Evolutionary conservation across 805 yeast species (phyloP), one percentile per base, ranked within the genome.

Genomic region (Candida odintsovae): DNA sequence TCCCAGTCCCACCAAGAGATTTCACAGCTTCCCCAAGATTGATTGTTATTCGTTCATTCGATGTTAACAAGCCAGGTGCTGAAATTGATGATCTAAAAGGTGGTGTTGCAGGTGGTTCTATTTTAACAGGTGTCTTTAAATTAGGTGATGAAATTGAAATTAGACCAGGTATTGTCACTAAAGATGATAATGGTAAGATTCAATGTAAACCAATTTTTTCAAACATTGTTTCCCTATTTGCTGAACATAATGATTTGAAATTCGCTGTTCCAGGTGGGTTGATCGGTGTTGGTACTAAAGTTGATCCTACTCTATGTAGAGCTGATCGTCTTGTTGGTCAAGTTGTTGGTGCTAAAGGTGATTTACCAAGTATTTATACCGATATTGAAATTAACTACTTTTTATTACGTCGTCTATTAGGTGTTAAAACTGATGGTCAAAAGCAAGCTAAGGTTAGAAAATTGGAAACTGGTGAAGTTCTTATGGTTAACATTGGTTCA

Each of bases 201-300:
- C 96, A 86, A 73, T 90, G 97, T 77, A 86, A 85, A 68, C 97
- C 98, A 41, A 92, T 94, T 63, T 88, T 86, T 74, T 90, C 97
- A 47, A 84, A 89, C 62, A 89, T 94, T 64, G 94, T 89, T 44
- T 86, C 98, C 13, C 75, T 94, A 57, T 92, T 90, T 66, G 98
- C 99, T 49, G 99, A 94, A 72, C 90, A 94, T 71, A 95, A 94
- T 63, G 97, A 90, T 68, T 80, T 94, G 70, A 94, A 94, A 69
- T 94, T 92, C 63, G 99, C 99, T 49, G 99, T 94, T 61, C 99
- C 99, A 41, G 99, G 99, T 83, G 99, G 99, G 54, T 80, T 94
- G 66, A 95, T 94, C 62, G 99, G 99, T 81, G 97, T 94, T 48
- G 99, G 99, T 74, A 94, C 99, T 43, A 89, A 88, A 71, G 95